phyloP scores from a whole-genome alignment of 2,329 filamentous ascomycete genomes.

The Claviceps maximensis region DNA sequence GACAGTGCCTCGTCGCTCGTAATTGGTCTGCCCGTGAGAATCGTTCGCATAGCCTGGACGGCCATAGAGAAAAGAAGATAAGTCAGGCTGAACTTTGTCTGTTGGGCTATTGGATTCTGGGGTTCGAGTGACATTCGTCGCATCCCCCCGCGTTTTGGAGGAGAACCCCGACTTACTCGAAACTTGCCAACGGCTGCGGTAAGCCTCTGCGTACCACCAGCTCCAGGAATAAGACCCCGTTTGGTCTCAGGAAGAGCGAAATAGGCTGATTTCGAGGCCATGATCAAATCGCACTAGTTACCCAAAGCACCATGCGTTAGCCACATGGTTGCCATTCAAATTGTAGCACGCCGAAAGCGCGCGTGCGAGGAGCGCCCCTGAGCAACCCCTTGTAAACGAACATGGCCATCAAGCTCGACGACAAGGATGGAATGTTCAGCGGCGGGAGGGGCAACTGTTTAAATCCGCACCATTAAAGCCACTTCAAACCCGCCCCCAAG shows the following conservation, averaged over 20 bases:
- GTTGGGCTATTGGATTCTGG: neutral
- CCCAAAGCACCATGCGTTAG: slow-evolving; percentile 1
- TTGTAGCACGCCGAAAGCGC: neutral
- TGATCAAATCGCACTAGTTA: slow-evolving; percentile 25
- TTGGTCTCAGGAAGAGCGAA: slow-evolving; percentile 27
- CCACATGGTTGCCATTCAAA: slow-evolving; percentile 2
- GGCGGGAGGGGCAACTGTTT: neutral
- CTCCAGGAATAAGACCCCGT: slow-evolving; percentile 27
- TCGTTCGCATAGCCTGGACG: slow-evolving; percentile 17
- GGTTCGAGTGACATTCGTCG: neutral
- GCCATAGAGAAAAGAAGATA: neutral
- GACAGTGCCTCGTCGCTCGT: slow-evolving; percentile 13
- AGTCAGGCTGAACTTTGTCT: neutral
- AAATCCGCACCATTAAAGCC: slow-evolving; percentile 27
- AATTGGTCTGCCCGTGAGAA: slow-evolving; percentile 16
- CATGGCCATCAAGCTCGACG: neutral
- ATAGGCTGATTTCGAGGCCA: slow-evolving; percentile 21
- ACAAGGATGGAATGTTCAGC: neutral
- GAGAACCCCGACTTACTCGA: slow-evolving; percentile 16
- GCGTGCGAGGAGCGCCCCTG: neutral
- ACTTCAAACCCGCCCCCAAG: slow-evolving; percentile 38
- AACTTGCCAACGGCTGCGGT: slow-evolving; percentile 28
- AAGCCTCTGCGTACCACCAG: slow-evolving; percentile 27
- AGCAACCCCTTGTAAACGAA: neutral
- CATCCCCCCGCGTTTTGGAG: neutral